phyloP scores from a whole-genome alignment of 441 rosid species.

The Codiaeum variegatum region DNA sequence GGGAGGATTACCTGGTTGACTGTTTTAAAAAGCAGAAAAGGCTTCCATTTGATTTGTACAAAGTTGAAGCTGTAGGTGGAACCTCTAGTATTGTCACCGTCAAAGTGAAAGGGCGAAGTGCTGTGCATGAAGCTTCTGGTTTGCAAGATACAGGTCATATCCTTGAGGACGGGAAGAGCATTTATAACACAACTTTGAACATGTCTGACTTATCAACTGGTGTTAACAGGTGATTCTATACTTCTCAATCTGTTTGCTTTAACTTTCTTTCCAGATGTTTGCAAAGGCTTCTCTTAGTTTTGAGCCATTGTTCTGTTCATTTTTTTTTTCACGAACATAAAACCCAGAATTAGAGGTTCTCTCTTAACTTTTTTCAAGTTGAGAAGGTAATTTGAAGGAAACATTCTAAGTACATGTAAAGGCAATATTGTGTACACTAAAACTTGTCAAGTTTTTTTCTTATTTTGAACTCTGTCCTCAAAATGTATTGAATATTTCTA shows the following conservation, averaged over 20 bases:
- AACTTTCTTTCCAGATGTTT: conserved; percentile 5
- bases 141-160: conserved; percentile 91
- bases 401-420: background rate
- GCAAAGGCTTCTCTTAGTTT: conserved; percentile 13
- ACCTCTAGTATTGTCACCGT: conserved; percentile 64
- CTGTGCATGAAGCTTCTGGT: conserved; percentile 93
- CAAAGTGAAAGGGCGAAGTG: conserved; percentile 91
- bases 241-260: conserved; percentile 10
- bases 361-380: background rate
- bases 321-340: background rate
- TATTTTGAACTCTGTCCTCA: background rate
- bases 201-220: conserved; percentile 95
- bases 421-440: background rate
- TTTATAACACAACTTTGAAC: conserved; percentile 90
- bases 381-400: background rate
- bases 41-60: conserved; percentile 74
- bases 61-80: conserved; percentile 66
- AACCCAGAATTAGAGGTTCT: background rate
- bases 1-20: conserved; percentile 81
- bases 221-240: conserved; percentile 56
- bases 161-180: conserved; percentile 82
- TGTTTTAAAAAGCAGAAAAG: conserved; percentile 71
- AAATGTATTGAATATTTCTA: background rate
- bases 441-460: background rate
- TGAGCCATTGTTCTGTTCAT: background rate